A percentile compares a stretch with the other conserved stretches of the same genome.
phyloP scores from a whole-genome alignment of 2,329 filamentous ascomycete genomes.

The Aspergillus bombycis region DNA sequence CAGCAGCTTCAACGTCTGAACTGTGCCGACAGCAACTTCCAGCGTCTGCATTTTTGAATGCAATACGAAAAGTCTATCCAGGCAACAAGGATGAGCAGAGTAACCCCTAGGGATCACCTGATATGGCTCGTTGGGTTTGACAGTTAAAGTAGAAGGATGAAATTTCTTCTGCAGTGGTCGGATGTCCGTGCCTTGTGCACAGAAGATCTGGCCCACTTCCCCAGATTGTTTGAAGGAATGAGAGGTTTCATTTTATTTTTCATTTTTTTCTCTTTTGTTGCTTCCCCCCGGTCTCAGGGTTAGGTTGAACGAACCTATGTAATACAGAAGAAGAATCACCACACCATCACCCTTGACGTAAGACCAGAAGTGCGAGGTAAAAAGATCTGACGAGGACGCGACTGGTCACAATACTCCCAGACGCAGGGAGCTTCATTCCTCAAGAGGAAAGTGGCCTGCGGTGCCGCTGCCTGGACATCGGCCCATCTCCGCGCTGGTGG shows the following conservation, averaged over 20 bases:
- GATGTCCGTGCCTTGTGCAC: slow-evolving; percentile 22
- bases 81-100: slow-evolving; percentile 1
- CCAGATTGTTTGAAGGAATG: slow-evolving; percentile 22
- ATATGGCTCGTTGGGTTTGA: slow-evolving; percentile 4
- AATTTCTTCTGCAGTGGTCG: slow-evolving; percentile 11
- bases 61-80: neutral
- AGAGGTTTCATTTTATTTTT: slow-evolving; percentile 8
- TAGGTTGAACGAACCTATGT: neutral
- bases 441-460: slow-evolving; percentile 19
- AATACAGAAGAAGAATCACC: neutral
- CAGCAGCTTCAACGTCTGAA: neutral
- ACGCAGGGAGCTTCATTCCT: slow-evolving; percentile 19
- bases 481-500: slow-evolving; percentile 14
- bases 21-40: neutral
- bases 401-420: slow-evolving; percentile 15
- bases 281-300: neutral
- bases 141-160: neutral
- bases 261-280: neutral
- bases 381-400: neutral
- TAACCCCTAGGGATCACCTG: slow-evolving; percentile 10
- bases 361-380: neutral
- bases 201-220: slow-evolving; percentile 30
- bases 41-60: neutral
- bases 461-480: slow-evolving; percentile 21
- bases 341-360: neutral